Conservation (phyloP, 2,329 filamentous ascomycete genomes). For the Ciborinia camelliae region DNA sequence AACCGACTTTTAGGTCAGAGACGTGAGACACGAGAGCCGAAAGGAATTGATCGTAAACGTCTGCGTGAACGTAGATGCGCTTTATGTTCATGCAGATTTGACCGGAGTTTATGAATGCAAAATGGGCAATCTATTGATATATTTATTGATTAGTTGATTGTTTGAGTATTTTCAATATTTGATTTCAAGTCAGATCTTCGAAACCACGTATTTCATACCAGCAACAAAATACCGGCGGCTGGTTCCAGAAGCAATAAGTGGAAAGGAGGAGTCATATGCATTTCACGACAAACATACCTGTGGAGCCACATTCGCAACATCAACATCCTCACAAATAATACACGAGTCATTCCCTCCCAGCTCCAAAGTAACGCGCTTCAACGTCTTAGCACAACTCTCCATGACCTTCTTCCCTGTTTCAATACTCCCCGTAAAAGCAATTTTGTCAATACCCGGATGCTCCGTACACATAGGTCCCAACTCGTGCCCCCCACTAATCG, state of each 20-base stretch:
- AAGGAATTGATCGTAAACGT: constrained; percentile 47
- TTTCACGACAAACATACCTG: constrained; percentile 11
- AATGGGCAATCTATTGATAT: constrained; percentile 40
- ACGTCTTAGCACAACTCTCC: constrained; percentile 44
- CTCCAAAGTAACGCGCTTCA: constrained; percentile 44
- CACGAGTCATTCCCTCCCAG: constrained; percentile 55
- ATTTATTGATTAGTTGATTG: not conserved
- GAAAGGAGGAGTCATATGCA: not conserved
- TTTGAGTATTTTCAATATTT: not conserved
- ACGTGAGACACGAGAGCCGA: constrained; percentile 48
- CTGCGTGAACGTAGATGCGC: constrained; percentile 57
- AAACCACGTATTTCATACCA: not conserved
- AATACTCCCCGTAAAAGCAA: constrained; percentile 57
- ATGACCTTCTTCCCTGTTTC: constrained; percentile 50
- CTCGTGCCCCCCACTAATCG: constrained; percentile 41
- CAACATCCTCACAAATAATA: constrained; percentile 50
- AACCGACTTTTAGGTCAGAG: constrained; percentile 42
- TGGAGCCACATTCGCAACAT: constrained; percentile 44
- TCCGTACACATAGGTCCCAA: constrained; percentile 52
- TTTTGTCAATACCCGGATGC: constrained; percentile 54
- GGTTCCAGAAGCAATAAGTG: not conserved
- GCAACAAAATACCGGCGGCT: not conserved
- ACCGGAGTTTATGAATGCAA: constrained; percentile 50
- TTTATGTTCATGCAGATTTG: constrained; percentile 53
- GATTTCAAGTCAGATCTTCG: too few relatives aligned